Percentiles rank a stretch among this genome's conserved stretches.
Evolutionary conservation across 257 asterid species (phyloP).

Genomic region (Petunia secreta): DNA sequence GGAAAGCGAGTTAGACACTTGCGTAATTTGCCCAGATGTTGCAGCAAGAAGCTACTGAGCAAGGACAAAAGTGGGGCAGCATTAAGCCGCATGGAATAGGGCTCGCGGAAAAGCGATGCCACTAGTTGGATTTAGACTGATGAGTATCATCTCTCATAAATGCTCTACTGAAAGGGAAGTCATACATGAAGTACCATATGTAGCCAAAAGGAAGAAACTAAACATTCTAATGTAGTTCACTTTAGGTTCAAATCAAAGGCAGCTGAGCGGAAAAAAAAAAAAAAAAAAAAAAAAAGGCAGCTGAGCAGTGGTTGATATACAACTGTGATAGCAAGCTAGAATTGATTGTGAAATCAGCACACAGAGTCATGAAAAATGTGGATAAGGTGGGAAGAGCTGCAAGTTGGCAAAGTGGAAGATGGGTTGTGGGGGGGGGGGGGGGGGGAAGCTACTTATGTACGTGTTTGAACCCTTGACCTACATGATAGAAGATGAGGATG

Average conservation of each 20-base stretch:
- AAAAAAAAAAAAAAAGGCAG: too few species aligned
- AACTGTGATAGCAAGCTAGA: background rate
- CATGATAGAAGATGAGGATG: background rate
- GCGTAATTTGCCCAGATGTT: too few species aligned
- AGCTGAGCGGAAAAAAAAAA: too few species aligned
- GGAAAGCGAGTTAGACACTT: too few species aligned
- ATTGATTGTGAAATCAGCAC: background rate
- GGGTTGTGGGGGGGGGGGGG: background rate
- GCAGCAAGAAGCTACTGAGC: too few species aligned
- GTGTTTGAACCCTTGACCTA: background rate
- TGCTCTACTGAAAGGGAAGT: constrained; percentile 3
- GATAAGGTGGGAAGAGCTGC: background rate
- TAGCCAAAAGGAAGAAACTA: too few species aligned
- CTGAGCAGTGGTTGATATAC: background rate
- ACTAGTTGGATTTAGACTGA: background rate
- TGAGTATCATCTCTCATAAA: background rate
- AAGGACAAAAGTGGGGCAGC: too few species aligned
- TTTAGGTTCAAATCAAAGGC: too few species aligned
- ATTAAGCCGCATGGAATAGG: too few species aligned
- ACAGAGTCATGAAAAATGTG: background rate
- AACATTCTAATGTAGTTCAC: too few species aligned
- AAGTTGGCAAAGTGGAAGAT: background rate
- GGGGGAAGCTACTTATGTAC: background rate
- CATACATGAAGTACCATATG: background rate
- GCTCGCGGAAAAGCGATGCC: too few species aligned